These are phyloP conservation scores for Coelastrella sp. DNA, from an alignment of 139 green algal genomes.

Conservation along the genomic window DNA sequence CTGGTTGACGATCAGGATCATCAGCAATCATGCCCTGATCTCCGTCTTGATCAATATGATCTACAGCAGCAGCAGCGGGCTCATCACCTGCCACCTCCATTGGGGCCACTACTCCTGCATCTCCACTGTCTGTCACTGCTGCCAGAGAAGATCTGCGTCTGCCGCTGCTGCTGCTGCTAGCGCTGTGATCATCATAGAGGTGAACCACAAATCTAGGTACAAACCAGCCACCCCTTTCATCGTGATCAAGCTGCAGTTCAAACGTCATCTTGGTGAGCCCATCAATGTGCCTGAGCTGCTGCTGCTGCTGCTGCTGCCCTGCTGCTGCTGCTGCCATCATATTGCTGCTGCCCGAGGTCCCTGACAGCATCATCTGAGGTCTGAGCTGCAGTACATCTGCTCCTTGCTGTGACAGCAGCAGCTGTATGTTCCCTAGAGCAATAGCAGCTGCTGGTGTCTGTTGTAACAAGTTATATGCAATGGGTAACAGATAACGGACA, in stretches of 20 bases:
- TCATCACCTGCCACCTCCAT: not conserved
- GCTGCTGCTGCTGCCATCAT: not conserved
- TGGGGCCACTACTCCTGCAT: not conserved
- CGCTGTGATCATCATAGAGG: constrained; percentile 1
- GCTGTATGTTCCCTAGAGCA: not conserved
- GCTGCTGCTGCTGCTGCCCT: not conserved
- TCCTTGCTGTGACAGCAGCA: not conserved
- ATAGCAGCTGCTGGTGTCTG: not conserved
- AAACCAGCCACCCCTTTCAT: not conserved
- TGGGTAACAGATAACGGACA: constrained; percentile 41
- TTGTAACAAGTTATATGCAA: constrained; percentile 10
- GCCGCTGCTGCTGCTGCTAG: not conserved
- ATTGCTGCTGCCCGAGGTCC: not conserved
- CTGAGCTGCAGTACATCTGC: not conserved
- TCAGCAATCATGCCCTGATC: not conserved
- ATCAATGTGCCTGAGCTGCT: not conserved
- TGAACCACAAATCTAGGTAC: not conserved
- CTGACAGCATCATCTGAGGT: not conserved
- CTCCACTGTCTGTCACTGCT: not conserved
- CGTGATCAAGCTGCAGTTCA: not conserved
- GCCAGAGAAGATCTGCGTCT: not conserved
- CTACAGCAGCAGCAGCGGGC: not conserved
- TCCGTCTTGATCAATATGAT: not conserved
- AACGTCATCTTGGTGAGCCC: not conserved
- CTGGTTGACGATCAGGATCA: not conserved